Evolutionary conservation across 1,284 basidiomycete species (phyloP).

Genomic region (Porodaedalea pini): DNA sequence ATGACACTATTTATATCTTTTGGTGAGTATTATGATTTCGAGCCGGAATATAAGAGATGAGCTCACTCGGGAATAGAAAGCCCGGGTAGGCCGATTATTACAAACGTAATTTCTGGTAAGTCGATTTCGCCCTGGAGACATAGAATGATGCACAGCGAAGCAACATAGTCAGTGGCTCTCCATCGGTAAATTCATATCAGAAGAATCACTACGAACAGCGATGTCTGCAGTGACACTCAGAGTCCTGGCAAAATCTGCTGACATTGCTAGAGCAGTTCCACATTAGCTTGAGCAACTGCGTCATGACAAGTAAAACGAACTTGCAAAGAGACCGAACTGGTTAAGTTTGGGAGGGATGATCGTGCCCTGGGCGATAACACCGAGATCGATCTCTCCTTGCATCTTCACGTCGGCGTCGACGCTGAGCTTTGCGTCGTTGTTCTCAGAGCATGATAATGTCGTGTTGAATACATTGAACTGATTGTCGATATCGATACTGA

Average conservation of each 20-base stretch:
- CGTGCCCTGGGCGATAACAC: conserved; percentile 40
- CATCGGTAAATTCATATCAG: neutral
- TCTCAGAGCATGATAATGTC: conserved; percentile 38
- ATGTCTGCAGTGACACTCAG: conserved; percentile 35
- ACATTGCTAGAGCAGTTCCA: conserved; percentile 12
- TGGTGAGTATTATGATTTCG: neutral
- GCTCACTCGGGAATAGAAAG: conserved; percentile 41
- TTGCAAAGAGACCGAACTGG: conserved; percentile 32
- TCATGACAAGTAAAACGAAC: conserved; percentile 17
- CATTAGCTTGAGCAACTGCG: neutral
- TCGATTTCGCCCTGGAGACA: conserved; percentile 33
- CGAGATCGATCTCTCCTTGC: conserved; percentile 35
- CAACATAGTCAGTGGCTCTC: too few species aligned
- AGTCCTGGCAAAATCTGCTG: conserved; percentile 32
- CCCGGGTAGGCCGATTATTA: conserved; percentile 37
- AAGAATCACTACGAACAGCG: conserved; percentile 27
- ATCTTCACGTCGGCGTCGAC: conserved; percentile 40
- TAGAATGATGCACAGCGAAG: too few species aligned
- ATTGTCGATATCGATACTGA: conserved; percentile 33
- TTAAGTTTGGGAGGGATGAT: conserved; percentile 39
- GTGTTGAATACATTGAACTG: conserved; percentile 40
- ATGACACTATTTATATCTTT: conserved; percentile 29
- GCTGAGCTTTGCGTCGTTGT: conserved; percentile 28
- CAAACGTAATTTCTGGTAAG: conserved; percentile 34
- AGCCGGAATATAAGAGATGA: conserved; percentile 1